Evolutionary conservation across 2,329 filamentous ascomycete genomes (phyloP).

Genomic region (Raffaelea ambrosiae): DNA sequence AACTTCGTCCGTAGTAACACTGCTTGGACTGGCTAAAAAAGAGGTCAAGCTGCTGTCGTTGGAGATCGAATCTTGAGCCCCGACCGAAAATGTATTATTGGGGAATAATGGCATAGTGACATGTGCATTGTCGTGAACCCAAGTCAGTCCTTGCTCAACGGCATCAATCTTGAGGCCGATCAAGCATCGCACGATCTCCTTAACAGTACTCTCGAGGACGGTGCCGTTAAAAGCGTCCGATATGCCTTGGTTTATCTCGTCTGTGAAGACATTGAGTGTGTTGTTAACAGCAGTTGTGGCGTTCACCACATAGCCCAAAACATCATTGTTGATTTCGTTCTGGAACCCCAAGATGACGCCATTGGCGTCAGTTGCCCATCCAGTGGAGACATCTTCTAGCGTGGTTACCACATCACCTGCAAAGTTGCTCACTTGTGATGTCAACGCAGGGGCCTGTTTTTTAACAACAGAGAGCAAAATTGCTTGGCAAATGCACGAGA

Average conservation of each 20-base stretch:
- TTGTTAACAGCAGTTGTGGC: conserved; percentile 76
- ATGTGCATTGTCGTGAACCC: conserved; percentile 82
- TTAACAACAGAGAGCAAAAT: conserved; percentile 67
- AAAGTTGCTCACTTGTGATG: conserved; percentile 67
- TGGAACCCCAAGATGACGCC: conserved; percentile 45
- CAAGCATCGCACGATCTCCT: conserved; percentile 77
- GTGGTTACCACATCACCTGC: conserved; percentile 67
- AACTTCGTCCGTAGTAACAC: conserved; percentile 71
- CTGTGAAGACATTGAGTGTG: conserved; percentile 75
- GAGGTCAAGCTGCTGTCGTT: conserved; percentile 52
- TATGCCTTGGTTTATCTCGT: conserved; percentile 65
- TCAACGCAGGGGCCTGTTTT: conserved; percentile 67
- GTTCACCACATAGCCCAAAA: conserved; percentile 81
- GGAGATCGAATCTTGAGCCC: conserved; percentile 54
- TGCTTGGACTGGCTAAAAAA: conserved; percentile 71
- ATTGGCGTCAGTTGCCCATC: conserved; percentile 74
- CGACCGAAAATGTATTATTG: conserved; percentile 75
- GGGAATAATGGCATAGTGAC: conserved; percentile 70
- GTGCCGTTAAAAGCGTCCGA: conserved; percentile 76
- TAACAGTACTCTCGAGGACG: conserved; percentile 67
- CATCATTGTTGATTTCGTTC: conserved; percentile 69
- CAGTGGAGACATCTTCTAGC: conserved; percentile 62
- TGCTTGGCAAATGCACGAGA: conserved; percentile 76
- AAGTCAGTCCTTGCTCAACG: conserved; percentile 83
- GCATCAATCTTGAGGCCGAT: conserved; percentile 77